Percentiles rank a stretch among this genome's conserved stretches.
Conservation (phyloP, 148 eudicot species). For the Rhododendron ovatum region DNA sequence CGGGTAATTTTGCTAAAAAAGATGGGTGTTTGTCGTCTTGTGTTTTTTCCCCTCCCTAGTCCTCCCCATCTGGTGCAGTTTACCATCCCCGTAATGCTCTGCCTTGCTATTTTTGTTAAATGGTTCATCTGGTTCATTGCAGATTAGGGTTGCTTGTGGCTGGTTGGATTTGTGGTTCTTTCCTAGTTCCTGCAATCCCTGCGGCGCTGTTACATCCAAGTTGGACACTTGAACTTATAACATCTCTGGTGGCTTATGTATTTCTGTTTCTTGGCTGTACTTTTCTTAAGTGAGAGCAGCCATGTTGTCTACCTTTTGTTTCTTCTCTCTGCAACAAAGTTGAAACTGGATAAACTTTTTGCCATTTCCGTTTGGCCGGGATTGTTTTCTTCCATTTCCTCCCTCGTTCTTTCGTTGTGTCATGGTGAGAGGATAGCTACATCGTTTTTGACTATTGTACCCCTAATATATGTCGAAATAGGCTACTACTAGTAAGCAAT, state of each 20-base stretch:
- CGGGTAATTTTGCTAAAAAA: slow-evolving; percentile 48
- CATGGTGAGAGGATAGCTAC: neutral
- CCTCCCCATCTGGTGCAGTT: neutral
- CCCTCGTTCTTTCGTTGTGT: neutral
- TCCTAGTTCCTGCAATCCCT: slow-evolving; percentile 70
- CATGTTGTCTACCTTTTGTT: too few species aligned
- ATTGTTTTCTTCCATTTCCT: neutral
- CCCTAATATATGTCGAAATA: neutral
- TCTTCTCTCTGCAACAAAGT: neutral
- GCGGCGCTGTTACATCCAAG: slow-evolving; percentile 56
- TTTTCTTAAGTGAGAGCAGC: slow-evolving; percentile 59
- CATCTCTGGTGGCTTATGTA: slow-evolving; percentile 61
- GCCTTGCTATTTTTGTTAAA: neutral
- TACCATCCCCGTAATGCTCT: neutral
- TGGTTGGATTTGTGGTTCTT: slow-evolving; percentile 84
- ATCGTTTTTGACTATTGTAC: neutral
- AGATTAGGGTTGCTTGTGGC: slow-evolving; percentile 86
- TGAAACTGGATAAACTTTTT: neutral
- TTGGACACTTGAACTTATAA: slow-evolving; percentile 87
- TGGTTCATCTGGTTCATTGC: slow-evolving; percentile 14
- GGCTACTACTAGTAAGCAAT: neutral
- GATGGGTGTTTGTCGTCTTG: neutral
- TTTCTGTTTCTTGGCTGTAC: slow-evolving; percentile 82
- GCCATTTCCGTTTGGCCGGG: neutral
- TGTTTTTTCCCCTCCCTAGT: neutral